phyloP scores from a whole-genome alignment of 1,139 yeast genomes.

The Scheffersomyces illinoinensis region DNA sequence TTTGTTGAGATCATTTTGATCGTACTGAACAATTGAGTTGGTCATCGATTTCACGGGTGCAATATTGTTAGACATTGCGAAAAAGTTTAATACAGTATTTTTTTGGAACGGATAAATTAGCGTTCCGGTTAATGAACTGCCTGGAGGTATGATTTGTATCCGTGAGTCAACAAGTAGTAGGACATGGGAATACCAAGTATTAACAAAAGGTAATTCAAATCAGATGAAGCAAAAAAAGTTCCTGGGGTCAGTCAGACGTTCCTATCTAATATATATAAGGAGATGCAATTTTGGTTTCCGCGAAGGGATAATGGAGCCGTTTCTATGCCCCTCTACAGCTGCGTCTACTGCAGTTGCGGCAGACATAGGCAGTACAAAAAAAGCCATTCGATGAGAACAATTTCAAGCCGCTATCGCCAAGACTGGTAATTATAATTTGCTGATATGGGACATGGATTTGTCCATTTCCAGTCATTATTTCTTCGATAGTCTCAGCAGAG shows the following conservation, averaged over 20 bases:
- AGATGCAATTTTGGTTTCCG: neutral
- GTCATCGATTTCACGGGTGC: neutral
- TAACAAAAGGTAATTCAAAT: neutral
- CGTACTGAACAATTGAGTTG: neutral
- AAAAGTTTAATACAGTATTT: neutral
- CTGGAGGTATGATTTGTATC: constrained; percentile 12
- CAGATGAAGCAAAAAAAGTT: constrained; percentile 1
- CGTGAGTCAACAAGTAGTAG: constrained; percentile 3
- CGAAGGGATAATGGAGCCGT: neutral
- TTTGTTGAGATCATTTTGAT: neutral
- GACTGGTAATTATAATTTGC: neutral
- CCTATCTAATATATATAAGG: neutral
- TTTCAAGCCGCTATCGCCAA: neutral
- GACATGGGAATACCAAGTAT: constrained; percentile 2
- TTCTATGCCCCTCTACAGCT: neutral
- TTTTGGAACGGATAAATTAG: neutral
- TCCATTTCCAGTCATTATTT: neutral
- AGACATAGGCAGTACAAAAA: neutral
- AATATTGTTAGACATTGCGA: neutral
- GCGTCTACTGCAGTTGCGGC: neutral
- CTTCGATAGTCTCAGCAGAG: neutral
- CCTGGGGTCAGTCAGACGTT: neutral
- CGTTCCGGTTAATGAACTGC: constrained; percentile 12
- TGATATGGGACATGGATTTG: neutral
- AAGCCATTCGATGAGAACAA: neutral